Evolutionary conservation across 768 basidiomycete species (phyloP).

Genomic region (Leccinum olivaceopallidum): DNA sequence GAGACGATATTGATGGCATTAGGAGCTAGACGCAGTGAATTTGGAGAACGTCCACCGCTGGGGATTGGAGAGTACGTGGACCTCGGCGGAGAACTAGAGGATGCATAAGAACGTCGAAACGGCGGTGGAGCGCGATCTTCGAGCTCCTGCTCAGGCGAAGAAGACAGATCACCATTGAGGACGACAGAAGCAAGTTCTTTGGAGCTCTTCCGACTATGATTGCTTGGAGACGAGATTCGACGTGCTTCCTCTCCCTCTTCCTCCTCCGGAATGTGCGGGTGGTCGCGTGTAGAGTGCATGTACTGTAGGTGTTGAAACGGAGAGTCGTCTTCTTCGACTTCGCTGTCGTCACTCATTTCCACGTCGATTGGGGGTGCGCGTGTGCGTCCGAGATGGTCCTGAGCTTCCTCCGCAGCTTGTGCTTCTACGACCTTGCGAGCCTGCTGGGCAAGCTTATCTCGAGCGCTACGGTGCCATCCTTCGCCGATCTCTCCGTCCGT

Average conservation of each 20-base stretch:
- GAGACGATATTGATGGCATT: constrained; percentile 24
- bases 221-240: constrained; percentile 25
- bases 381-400: constrained; percentile 44
- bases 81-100: constrained; percentile 17
- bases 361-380: constrained; percentile 67
- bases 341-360: constrained; percentile 80
- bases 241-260: constrained; percentile 56
- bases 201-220: constrained; percentile 21
- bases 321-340: constrained; percentile 58
- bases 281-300: constrained; percentile 43
- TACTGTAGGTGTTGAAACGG: constrained; percentile 36
- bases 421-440: constrained; percentile 61
- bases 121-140: constrained; percentile 17
- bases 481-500: constrained; percentile 54
- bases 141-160: constrained; percentile 12
- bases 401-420: constrained; percentile 40
- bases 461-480: constrained; percentile 64
- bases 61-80: constrained; percentile 23
- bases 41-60: constrained; percentile 23
- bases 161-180: constrained; percentile 17
- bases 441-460: constrained; percentile 68
- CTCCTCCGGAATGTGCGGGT: constrained; percentile 70
- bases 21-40: constrained; percentile 24
- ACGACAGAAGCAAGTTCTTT: constrained; percentile 37
- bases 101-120: constrained; percentile 17